Conservation (phyloP, 805 yeast species). For the Komagataella ulmi region DNA sequence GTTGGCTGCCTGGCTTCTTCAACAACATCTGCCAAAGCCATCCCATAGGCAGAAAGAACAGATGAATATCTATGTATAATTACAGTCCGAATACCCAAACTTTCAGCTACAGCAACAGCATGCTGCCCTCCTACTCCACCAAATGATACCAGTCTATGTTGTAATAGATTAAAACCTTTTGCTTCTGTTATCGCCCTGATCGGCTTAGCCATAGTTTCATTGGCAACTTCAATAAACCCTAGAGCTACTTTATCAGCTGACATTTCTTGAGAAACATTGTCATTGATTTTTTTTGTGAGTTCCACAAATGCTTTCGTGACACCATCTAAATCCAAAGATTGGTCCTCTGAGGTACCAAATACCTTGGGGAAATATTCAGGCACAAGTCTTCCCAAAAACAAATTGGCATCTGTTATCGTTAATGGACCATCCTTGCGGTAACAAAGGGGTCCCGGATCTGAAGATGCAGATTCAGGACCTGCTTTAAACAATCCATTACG, state of each 20-base stretch:
- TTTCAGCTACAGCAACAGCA: conserved; percentile 63
- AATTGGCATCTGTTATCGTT: conserved; percentile 77
- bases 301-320: conserved; percentile 35
- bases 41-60: conserved; percentile 78
- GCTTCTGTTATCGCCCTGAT: conserved; percentile 77
- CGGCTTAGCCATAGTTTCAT: conserved; percentile 86
- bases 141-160: conserved; percentile 67
- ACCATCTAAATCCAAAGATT: conserved; percentile 46
- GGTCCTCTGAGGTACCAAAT: conserved; percentile 71
- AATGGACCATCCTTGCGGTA: conserved; percentile 77
- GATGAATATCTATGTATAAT: conserved; percentile 75
- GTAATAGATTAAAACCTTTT: conserved; percentile 54
- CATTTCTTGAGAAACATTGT: conserved; percentile 24
- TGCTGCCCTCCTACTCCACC: conserved; percentile 96
- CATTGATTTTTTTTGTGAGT: conserved; percentile 45
- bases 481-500: conserved; percentile 64
- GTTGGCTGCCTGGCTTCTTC: conserved; percentile 70
- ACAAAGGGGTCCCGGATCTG: conserved; percentile 87
- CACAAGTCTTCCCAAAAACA: conserved; percentile 55
- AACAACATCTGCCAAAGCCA: conserved; percentile 76
- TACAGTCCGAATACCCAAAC: conserved; percentile 55
- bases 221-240: conserved; percentile 76
- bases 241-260: conserved; percentile 59
- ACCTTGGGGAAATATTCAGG: conserved; percentile 71
- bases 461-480: conserved; percentile 80